These are phyloP conservation scores for Populus ilicifolia DNA, from an alignment of 345 rosid species.

Conservation along the genomic window DNA sequence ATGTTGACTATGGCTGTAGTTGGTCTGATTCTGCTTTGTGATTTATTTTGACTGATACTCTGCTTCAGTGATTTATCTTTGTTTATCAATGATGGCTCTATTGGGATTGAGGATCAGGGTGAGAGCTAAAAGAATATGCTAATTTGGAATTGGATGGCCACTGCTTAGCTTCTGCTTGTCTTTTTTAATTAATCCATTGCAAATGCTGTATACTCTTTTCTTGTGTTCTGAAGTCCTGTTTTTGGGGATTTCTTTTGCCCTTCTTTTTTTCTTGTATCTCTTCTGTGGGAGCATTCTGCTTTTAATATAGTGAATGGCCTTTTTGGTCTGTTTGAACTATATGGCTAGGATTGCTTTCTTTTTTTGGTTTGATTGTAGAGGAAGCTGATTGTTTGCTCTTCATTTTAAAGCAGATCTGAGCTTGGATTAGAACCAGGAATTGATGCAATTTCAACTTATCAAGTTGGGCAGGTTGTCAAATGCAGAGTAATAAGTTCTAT, in stretches of 20 bases:
- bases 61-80: background rate
- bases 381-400: slow-evolving; percentile 21
- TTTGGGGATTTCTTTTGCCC: too few relatives aligned
- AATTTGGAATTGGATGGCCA: background rate
- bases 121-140: background rate
- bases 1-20: background rate
- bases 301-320: background rate
- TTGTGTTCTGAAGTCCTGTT: background rate
- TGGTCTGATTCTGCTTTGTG: background rate
- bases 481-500: slow-evolving; percentile 71
- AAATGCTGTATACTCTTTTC: background rate
- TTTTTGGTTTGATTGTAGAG: slow-evolving; percentile 11
- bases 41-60: background rate
- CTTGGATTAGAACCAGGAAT: slow-evolving; percentile 78
- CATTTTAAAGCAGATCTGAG: slow-evolving; percentile 59
- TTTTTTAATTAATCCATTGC: background rate
- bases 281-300: slow-evolving; percentile 3
- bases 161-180: background rate
- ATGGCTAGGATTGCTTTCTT: background rate
- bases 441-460: slow-evolving; percentile 64
- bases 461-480: slow-evolving; percentile 93
- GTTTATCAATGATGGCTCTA: background rate
- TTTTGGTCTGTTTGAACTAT: background rate
- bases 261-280: background rate
- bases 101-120: background rate